Conservation (phyloP, 495 filamentous ascomycete genomes). For the Aspergillus saccharolyticus region DNA sequence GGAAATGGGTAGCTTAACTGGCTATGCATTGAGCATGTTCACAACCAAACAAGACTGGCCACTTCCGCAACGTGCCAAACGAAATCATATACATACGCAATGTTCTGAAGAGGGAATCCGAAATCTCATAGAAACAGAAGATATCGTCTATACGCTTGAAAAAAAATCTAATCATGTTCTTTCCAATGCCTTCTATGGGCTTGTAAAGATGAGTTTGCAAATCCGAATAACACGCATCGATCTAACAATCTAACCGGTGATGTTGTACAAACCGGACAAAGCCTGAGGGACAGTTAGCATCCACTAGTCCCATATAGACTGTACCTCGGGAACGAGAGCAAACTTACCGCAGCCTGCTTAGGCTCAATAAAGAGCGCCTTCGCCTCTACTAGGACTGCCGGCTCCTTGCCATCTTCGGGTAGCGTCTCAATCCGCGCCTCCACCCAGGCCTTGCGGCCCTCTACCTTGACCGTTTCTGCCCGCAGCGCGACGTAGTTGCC, state of each 20-base stretch:
- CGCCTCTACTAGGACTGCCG: conserved; percentile 67
- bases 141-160: background rate
- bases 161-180: background rate
- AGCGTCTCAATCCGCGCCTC: conserved; percentile 86
- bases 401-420: conserved; percentile 54
- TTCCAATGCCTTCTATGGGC: background rate
- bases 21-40: too few relatives aligned
- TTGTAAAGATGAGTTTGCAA: background rate
- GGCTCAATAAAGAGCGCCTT: conserved; percentile 89
- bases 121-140: background rate
- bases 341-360: conserved; percentile 67
- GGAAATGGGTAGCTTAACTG: too few relatives aligned
- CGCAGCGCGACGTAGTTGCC: conserved; percentile 71
- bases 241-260: conserved; percentile 11
- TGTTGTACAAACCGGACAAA: conserved; percentile 28
- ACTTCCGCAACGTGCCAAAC: too few relatives aligned
- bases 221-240: background rate
- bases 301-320: too few relatives aligned
- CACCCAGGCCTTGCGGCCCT: conserved; percentile 96
- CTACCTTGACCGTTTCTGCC: conserved; percentile 79
- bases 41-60: too few relatives aligned
- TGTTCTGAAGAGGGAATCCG: background rate
- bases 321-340: background rate
- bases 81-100: background rate
- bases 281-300: conserved; percentile 19